These are phyloP conservation scores for Dendrobium nobile DNA, from an alignment of 106 monocot species.

Conservation along the genomic window DNA sequence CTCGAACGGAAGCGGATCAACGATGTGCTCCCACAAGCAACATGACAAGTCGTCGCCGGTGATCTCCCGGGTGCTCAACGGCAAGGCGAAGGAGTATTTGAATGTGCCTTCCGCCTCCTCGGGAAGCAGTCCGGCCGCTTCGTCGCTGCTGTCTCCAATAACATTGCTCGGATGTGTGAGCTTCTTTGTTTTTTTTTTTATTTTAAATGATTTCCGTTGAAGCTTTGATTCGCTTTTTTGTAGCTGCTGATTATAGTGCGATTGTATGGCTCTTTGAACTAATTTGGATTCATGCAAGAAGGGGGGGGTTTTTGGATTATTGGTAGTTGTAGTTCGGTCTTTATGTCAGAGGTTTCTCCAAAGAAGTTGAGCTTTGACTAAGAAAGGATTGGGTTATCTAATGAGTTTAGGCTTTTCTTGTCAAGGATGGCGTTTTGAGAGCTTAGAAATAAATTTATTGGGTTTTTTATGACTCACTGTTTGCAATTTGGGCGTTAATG, in stretches of 20 bases:
- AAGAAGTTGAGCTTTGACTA: neutral
- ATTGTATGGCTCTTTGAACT: neutral
- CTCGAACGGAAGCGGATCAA: conserved; percentile 62
- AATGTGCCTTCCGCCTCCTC: conserved; percentile 30
- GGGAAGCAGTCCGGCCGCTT: conserved; percentile 25
- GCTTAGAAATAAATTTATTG: neutral
- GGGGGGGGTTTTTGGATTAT: neutral
- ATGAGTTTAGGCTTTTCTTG: neutral
- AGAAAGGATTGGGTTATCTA: conserved; percentile 1
- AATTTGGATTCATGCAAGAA: neutral
- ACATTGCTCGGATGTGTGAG: conserved; percentile 16
- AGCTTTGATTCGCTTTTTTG: neutral
- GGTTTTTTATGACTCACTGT: neutral
- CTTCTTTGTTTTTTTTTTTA: conserved; percentile 5
- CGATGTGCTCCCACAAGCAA: conserved; percentile 51
- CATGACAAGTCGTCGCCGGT: conserved; percentile 51
- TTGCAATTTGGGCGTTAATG: neutral
- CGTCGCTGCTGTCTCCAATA: conserved; percentile 11
- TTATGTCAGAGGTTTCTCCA: neutral
- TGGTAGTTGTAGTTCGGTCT: neutral
- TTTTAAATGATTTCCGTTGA: neutral
- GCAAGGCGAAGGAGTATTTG: conserved; percentile 30
- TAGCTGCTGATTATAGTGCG: neutral
- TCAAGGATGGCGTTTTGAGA: neutral
- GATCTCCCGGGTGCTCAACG: conserved; percentile 28